A percentile compares a stretch with the other conserved stretches of the same genome.
Evolutionary conservation across 345 rosid genomes (phyloP).

Genomic region (Ceriops decandra): DNA sequence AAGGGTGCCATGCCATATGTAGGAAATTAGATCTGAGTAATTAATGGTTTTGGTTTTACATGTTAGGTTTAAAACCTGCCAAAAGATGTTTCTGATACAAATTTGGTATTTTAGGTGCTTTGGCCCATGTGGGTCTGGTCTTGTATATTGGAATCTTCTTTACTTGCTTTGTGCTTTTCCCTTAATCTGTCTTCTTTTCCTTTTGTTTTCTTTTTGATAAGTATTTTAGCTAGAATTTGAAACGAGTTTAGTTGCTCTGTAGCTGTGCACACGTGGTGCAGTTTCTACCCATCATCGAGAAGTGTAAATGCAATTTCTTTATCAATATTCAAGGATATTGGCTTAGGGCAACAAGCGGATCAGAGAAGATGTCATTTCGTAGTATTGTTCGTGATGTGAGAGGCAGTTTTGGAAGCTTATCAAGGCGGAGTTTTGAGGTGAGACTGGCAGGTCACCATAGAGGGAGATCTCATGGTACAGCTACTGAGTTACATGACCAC

Average conservation of each 20-base stretch:
- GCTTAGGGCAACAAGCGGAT: slow-evolving; percentile 1
- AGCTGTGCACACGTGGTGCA: slow-evolving; percentile 14
- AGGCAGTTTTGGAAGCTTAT: slow-evolving; percentile 13
- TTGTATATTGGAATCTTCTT: slow-evolving; percentile 54
- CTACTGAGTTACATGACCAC: slow-evolving; percentile 5
- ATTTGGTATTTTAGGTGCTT: slow-evolving; percentile 46
- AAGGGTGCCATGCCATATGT: not conserved
- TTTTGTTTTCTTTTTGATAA: slow-evolving; percentile 37
- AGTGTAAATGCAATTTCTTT: not conserved
- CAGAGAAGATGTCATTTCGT: slow-evolving; percentile 3
- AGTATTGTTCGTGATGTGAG: slow-evolving; percentile 5
- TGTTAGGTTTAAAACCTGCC: slow-evolving; percentile 26
- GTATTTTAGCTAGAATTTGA: slow-evolving; percentile 29
- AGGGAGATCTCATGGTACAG: slow-evolving; percentile 8
- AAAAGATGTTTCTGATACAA: slow-evolving; percentile 51
- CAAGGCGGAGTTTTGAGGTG: slow-evolving; percentile 10
- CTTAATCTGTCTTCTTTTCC: slow-evolving; percentile 21
- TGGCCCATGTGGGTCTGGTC: slow-evolving; percentile 52
- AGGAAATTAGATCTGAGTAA: slow-evolving; percentile 17
- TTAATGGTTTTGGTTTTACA: slow-evolving; percentile 20
- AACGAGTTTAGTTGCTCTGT: slow-evolving; percentile 20
- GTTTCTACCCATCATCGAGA: not conserved
- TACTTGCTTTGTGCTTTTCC: slow-evolving; percentile 37
- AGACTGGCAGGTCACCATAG: slow-evolving; percentile 8
- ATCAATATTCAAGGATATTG: not conserved